These are phyloP conservation scores for Microbotryum scabiosae DNA, from an alignment of 1,284 basidiomycete genomes.

Conservation along the genomic window DNA sequence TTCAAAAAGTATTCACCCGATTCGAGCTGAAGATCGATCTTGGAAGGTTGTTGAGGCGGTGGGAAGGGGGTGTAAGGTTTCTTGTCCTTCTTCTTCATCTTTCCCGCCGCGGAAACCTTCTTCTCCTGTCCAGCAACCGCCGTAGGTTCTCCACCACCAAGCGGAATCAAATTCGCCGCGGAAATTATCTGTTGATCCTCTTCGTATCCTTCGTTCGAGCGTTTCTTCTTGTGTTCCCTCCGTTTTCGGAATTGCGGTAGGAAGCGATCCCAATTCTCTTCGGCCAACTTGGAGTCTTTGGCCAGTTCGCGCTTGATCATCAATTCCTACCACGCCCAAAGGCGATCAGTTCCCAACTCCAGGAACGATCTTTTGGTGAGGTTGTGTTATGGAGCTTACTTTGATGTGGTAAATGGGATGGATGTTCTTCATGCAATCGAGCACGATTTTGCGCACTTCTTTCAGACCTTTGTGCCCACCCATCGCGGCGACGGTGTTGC, in stretches of 20 bases:
- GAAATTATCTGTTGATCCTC: background rate
- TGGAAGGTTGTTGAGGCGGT: conserved; percentile 83
- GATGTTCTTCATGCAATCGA: conserved; percentile 99
- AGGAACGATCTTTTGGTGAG: background rate
- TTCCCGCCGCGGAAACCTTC: conserved; percentile 39
- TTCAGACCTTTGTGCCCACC: conserved; percentile 90
- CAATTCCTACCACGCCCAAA: too few species aligned
- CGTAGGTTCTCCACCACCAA: conserved; percentile 30
- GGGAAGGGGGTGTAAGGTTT: conserved; percentile 99
- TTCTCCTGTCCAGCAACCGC: conserved; percentile 38
- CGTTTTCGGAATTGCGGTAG: conserved; percentile 91
- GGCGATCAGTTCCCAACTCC: background rate
- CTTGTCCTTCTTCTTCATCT: conserved; percentile 52
- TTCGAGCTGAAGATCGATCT: conserved; percentile 91
- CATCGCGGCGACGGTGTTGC: conserved; percentile 96
- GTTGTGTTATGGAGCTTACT: conserved; percentile 42
- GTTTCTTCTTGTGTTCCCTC: conserved; percentile 80
- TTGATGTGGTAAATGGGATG: conserved; percentile 99
- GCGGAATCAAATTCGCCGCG: conserved; percentile 7
- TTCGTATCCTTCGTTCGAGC: conserved; percentile 15
- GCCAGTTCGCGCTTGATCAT: conserved; percentile 98
- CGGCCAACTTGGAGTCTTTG: conserved; percentile 92
- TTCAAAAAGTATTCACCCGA: conserved; percentile 98
- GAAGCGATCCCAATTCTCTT: conserved; percentile 95
- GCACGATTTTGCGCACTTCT: conserved; percentile 85